phyloP scores from a whole-genome alignment of 768 basidiomycete genomes.

The Boletus subcaerulescens region DNA sequence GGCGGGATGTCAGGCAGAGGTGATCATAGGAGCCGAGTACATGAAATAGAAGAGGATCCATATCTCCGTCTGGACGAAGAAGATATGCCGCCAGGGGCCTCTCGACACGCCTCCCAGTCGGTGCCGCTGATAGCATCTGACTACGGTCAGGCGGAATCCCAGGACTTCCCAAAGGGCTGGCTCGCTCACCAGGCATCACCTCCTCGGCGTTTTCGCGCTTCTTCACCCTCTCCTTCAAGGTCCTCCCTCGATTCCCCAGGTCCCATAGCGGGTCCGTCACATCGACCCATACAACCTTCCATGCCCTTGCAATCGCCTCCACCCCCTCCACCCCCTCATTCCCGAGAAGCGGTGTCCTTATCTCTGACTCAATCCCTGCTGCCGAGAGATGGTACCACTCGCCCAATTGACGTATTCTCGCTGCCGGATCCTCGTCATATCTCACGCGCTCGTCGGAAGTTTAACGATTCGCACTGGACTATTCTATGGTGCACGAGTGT shows the following conservation, averaged over 20 bases:
- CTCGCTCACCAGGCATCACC: slow-evolving; percentile 74
- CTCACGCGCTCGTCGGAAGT: slow-evolving; percentile 62
- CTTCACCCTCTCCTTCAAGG: slow-evolving; percentile 39
- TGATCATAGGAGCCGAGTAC: slow-evolving; percentile 26
- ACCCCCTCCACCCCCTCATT: slow-evolving; percentile 41
- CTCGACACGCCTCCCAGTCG: slow-evolving; percentile 35
- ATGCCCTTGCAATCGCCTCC: slow-evolving; percentile 38
- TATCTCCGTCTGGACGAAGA: slow-evolving; percentile 76
- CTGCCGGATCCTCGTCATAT: slow-evolving; percentile 73
- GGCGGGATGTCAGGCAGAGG: slow-evolving; percentile 34
- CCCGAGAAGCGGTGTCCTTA: slow-evolving; percentile 48
- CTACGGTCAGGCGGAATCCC: slow-evolving; percentile 35
- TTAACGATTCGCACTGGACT: slow-evolving; percentile 74
- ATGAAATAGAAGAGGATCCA: slow-evolving; percentile 61
- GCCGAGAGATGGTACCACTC: slow-evolving; percentile 64
- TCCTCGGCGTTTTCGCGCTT: slow-evolving; percentile 41
- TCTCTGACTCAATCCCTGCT: slow-evolving; percentile 79
- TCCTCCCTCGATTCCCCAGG: slow-evolving; percentile 29
- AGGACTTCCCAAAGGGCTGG: slow-evolving; percentile 55
- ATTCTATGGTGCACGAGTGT: slow-evolving; percentile 61
- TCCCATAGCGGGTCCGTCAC: slow-evolving; percentile 38
- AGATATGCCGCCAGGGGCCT: slow-evolving; percentile 43
- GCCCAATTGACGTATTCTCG: slow-evolving; percentile 68
- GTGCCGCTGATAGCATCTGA: slow-evolving; percentile 37
- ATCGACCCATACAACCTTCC: slow-evolving; percentile 21